Evolutionary conservation across 2,329 filamentous ascomycete species (phyloP), one percentile per base, ranked within the genome.

Genomic region (Diaporthe humulicola): DNA sequence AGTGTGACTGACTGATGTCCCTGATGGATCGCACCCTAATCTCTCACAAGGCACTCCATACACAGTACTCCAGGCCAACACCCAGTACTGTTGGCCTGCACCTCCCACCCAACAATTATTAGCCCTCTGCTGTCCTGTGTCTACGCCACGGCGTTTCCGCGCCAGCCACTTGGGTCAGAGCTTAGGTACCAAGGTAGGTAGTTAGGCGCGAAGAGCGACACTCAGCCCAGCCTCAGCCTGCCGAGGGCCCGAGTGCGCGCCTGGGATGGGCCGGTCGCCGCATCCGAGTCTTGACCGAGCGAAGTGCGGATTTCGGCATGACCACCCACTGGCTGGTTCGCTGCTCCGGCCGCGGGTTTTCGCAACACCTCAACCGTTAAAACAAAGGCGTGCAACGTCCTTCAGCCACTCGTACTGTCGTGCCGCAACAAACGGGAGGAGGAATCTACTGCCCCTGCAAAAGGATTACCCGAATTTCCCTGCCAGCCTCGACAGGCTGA

Each of bases 261-360:
- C 30, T 67, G 45, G 30, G 64, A 67, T 67, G 64, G 45, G 64
- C 64, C 64, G 64, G 45, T 67, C 45, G 64, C 64, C 64, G 64
- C 64, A 67, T 52, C 64, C 64, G 48, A 69, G 22, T 52, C 61
- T 50, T 52, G 28, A 30, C 61, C 61, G 61, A 67, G 22, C 4
- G 61, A 22, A 7, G 40, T 52, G 22, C 45, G 64, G 64, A 22
- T 28, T 69, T 69, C 64, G 64, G 64, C 48, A 54, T 54, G 28
- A 50, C 45, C 61, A 52, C 30, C 64, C 64, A 67, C 61, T 25
- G 3, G 28, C 61, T 48, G 42, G 22, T 33, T 67, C 30, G 64
- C 30, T 67, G 45, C 45, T 38, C 64, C 64, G 64, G 64, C 64
- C 64, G 61, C 61, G 42, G 30, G 45, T 38, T 38, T 28, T 67